Conservation (phyloP, 2,329 filamentous ascomycete genomes). For the Epichloe typhina region DNA sequence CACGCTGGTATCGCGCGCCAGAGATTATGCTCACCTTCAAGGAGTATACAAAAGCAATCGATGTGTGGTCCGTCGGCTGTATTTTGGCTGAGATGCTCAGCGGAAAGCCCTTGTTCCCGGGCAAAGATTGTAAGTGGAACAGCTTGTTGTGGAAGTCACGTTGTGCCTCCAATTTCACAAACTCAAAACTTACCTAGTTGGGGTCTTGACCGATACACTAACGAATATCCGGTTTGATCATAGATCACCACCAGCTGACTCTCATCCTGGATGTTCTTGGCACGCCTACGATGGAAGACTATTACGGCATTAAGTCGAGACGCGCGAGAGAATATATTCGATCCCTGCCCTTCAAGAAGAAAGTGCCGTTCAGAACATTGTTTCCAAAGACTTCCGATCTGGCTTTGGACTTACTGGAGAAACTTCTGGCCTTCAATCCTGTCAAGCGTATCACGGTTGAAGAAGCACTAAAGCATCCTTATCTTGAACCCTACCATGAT, state of each 20-base stretch:
- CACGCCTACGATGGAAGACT: conserved; percentile 98
- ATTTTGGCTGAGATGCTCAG: conserved; percentile 98
- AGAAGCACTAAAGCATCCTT: conserved; percentile 92
- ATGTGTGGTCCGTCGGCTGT: conserved; percentile 97
- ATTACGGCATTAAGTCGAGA: conserved; percentile 98
- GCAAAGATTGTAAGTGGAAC: conserved; percentile 73
- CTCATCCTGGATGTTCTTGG: conserved; percentile 94
- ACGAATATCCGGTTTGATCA: background rate
- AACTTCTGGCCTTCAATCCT: conserved; percentile 93
- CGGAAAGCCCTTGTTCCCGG: conserved; percentile 94
- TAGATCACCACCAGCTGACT: conserved; percentile 95
- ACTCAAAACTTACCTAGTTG: background rate
- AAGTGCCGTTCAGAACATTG: conserved; percentile 91
- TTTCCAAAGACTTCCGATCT: conserved; percentile 99
- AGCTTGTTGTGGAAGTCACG: background rate
- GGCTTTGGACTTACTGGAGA: conserved; percentile 86
- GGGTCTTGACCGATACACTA: background rate
- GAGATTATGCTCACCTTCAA: conserved; percentile 99
- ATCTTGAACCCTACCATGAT: conserved; percentile 97
- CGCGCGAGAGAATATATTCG: conserved; percentile 96
- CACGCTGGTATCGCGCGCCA: conserved; percentile 95
- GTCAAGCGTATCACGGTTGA: conserved; percentile 98
- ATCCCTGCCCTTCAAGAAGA: conserved; percentile 98
- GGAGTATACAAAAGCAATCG: conserved; percentile 98
- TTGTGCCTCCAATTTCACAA: background rate